Evolutionary conservation across 441 rosid genomes (phyloP), one percentile per base, ranked within the genome.

Genomic region (Populus hybrid): DNA sequence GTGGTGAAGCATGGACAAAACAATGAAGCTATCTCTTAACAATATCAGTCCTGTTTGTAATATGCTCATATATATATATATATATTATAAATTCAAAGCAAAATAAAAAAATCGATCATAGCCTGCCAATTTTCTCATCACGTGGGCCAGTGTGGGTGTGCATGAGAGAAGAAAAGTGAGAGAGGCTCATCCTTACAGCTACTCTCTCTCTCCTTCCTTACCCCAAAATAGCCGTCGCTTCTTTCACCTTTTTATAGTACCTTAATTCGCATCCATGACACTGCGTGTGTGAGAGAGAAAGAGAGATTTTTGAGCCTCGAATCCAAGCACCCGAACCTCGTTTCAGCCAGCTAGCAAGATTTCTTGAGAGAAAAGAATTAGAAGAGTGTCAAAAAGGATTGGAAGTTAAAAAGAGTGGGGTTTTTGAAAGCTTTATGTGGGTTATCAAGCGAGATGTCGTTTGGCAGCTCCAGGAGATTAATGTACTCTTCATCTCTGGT

Each of bases 71-170:
- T 14, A 21, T 8, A 70, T 10, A 7, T 28, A 2, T 28, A 28
- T 28, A 28, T 28, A 28, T 26, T 26, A 38, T 10, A 38, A 1
- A 38, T 38, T 35, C 4, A 38, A 8, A 20, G 5, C 38, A 6
- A 35, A 8, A 70, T n/a, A 21, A 1, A 28, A 28, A 67, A 7
- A 9, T 26, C 26, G 12, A 24, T 67, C 11, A 32, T 26, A 74
- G 70, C 72, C 42, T 76, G 70, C 76, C 66, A 73, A 28, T 69
- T 64, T 69, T 42, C 67, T 75, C 73, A 54, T 79, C 85, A 83
- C 88, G 88, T 87, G 90, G 86, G 81, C 85, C 89, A 79, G 73
- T 77, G 80, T 61, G 82, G 71, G 68, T 11, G 76, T 76, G 74
- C 85, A 77, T 75, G 76, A 73, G 74, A 7, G 71, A 68, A 68